Base-by-base conservation (phyloP, 306 rosid species). In the Canavalia ensiformis region DNA sequence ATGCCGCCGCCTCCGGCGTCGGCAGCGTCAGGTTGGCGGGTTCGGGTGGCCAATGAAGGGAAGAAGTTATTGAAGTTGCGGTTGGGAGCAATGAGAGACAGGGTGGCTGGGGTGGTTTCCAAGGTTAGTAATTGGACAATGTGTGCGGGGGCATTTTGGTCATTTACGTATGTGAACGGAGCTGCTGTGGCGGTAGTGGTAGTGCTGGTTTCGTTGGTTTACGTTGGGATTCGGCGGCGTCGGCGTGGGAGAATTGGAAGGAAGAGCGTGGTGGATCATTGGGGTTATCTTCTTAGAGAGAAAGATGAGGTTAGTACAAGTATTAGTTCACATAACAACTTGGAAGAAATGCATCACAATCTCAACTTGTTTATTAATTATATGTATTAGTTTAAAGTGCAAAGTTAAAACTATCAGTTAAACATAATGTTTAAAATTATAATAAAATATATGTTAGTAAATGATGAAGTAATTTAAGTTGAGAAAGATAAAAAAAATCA, bases 241-340 rank as follows among this genome's bases (percentile, higher is more conserved):
- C 86, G 83, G 3, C 83, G 76, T 18, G 69, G 77, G 55, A 77
- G 59, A 54, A 29, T 54, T 52, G 54, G 9, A 31, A 76, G 12
- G 50, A 73, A 49, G 76, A 78, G 68, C 8, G 25, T 78, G 57
- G 84, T 76, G 55, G 84, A 84, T 6, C 74, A 76, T 10, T 60
- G 72, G 78, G 35, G 59, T 6, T 46, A 9, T 55, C 88, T 90
- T 66, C 55, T 90, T 4, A 81, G 68, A 77, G 86, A 86, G 71
- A 92, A 81, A 83, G 97, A 92, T 41, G 90, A 92, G 97, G 97
- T 89, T 12, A 51, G 80, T 35, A 2, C 25, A 25, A 25, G 3
- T 29, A 52, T 52, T 1, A 13, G 4, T 4, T 37, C 3, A 37
- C 41, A 4, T 37, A 37, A 37, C 4, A 37, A 4, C 41, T 0